These are phyloP conservation scores for Aspergillus funiculosus DNA, from an alignment of 495 filamentous ascomycete species.

Conservation along the genomic window DNA sequence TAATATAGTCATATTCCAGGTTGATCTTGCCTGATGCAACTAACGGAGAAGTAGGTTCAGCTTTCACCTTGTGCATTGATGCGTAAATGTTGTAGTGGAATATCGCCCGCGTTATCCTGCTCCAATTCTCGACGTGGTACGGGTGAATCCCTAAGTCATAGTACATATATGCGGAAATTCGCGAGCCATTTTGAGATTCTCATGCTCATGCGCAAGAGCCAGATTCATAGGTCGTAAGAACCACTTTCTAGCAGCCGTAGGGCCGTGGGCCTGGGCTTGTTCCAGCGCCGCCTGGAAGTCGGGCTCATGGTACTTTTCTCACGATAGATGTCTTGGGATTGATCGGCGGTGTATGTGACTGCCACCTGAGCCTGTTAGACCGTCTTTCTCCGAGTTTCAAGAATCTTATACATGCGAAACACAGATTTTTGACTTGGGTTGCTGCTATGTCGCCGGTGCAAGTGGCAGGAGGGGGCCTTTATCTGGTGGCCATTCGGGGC, in stretches of 20 bases:
- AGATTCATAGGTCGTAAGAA: slow-evolving; percentile 30
- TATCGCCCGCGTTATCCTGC: too few species aligned
- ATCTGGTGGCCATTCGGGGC: too few species aligned
- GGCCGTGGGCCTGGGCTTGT: slow-evolving; percentile 21
- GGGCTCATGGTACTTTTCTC: slow-evolving; percentile 26
- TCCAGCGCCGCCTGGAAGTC: slow-evolving; percentile 24
- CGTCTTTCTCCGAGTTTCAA: too few species aligned
- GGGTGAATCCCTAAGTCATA: slow-evolving; percentile 32
- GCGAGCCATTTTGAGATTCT: slow-evolving; percentile 18
- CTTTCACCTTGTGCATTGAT: not conserved
- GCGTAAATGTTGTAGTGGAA: slow-evolving; percentile 27
- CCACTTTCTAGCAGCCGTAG: slow-evolving; percentile 21
- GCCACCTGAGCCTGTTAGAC: too few species aligned
- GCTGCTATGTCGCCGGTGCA: too few species aligned
- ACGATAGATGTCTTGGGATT: slow-evolving; percentile 31
- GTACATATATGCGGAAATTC: slow-evolving; percentile 23
- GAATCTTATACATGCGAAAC: too few species aligned
- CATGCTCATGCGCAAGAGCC: slow-evolving; percentile 12
- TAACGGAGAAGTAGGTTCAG: slow-evolving; percentile 20
- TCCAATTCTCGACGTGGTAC: slow-evolving; percentile 26
- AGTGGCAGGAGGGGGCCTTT: too few species aligned
- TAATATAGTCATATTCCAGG: slow-evolving; percentile 28
- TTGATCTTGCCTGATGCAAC: slow-evolving; percentile 31
- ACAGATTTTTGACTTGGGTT: too few species aligned
- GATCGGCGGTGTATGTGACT: slow-evolving; percentile 30